Conservation (phyloP, 495 filamentous ascomycete species). For the Penicillium macrosclerotiorum region DNA sequence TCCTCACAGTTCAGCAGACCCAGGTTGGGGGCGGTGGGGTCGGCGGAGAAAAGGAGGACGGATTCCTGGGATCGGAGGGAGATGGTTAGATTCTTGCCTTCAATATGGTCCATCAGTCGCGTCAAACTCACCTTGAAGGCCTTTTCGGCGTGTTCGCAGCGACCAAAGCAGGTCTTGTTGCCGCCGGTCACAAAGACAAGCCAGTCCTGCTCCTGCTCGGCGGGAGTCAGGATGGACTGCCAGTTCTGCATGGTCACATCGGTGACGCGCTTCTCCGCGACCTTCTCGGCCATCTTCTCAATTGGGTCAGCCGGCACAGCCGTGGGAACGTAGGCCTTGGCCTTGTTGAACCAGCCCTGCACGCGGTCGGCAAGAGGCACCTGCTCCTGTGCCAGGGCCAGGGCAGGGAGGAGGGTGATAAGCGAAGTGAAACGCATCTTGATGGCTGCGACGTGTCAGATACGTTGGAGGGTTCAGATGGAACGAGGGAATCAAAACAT, state of each 20-base stretch:
- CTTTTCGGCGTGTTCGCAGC: constrained; percentile 51
- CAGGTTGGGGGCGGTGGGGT: constrained; percentile 66
- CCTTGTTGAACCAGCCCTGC: constrained; percentile 62
- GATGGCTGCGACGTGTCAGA: constrained; percentile 22
- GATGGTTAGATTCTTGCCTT: constrained; percentile 13
- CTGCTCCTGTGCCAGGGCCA: constrained; percentile 73
- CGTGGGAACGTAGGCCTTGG: constrained; percentile 58
- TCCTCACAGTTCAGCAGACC: constrained; percentile 76
- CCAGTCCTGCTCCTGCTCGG: constrained; percentile 71
- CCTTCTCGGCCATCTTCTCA: constrained; percentile 52
- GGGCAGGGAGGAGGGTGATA: constrained; percentile 63
- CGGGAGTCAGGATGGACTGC: constrained; percentile 63
- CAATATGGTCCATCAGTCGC: too few relatives aligned
- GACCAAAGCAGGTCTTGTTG: constrained; percentile 82
- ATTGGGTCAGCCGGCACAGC: constrained; percentile 48
- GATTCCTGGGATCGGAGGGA: constrained; percentile 50
- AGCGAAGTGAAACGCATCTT: constrained; percentile 70
- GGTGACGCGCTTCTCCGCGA: constrained; percentile 54
- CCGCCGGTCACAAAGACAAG: constrained; percentile 77
- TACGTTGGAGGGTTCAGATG: constrained; percentile 17
- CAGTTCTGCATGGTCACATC: constrained; percentile 71
- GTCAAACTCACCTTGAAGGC: constrained; percentile 58
- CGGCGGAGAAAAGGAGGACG: constrained; percentile 61
- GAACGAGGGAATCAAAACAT: constrained; percentile 6
- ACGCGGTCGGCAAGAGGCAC: constrained; percentile 66